These are phyloP conservation scores for Echinosophora koreensis DNA, from an alignment of 306 rosid species.

Conservation along the genomic window DNA sequence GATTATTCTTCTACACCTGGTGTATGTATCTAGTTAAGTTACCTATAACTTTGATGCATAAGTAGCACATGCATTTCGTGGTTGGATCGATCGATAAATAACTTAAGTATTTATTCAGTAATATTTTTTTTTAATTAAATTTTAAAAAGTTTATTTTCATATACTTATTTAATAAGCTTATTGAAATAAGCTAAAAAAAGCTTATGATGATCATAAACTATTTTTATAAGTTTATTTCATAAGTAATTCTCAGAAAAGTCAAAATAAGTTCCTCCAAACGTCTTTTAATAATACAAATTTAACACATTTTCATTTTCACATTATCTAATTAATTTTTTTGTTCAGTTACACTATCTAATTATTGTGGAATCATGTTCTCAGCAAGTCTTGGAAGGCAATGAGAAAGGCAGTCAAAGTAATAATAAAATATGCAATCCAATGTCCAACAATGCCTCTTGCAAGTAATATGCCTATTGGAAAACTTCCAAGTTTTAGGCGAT, in stretches of 20 bases:
- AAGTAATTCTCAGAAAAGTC: too few species aligned
- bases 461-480: not conserved
- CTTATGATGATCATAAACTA: too few species aligned
- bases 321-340: not conserved
- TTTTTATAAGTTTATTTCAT: too few species aligned
- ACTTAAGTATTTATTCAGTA: too few species aligned
- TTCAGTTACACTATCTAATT: not conserved
- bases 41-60: slow-evolving; percentile 46
- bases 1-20: slow-evolving; percentile 26
- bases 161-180: too few species aligned
- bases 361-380: slow-evolving; percentile 14
- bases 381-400: not conserved
- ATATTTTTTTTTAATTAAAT: too few species aligned
- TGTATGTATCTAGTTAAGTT: slow-evolving; percentile 38
- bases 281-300: not conserved
- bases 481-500: slow-evolving; percentile 10
- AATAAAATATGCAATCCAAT: not conserved
- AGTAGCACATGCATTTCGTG: not conserved
- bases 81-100: too few species aligned
- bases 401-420: not conserved
- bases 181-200: too few species aligned
- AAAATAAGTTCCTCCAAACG: too few species aligned
- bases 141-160: too few species aligned
- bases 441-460: slow-evolving; percentile 14
- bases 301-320: not conserved